phyloP scores from a whole-genome alignment of 257 asterid species.

The Solanum chiquidenum region DNA sequence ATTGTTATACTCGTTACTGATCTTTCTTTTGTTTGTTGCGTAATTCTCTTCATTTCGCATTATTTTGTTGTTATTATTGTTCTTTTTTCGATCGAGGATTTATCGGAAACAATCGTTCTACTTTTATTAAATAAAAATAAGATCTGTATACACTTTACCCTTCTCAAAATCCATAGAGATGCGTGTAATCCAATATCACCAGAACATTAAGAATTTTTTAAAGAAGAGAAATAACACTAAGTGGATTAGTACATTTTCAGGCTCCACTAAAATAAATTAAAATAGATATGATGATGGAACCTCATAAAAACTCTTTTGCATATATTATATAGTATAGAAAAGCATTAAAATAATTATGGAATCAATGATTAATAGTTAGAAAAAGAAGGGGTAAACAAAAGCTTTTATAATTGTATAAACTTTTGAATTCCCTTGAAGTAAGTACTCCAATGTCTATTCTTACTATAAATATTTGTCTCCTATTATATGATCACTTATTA shows the following conservation, averaged over 20 bases:
- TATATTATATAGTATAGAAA: no score
- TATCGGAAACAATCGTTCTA: accelerated
- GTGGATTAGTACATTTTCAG: neutral
- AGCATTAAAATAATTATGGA: no score
- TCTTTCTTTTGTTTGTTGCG: neutral
- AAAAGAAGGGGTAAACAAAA: neutral
- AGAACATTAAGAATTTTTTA: neutral
- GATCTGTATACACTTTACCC: accelerated
- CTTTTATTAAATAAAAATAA: neutral
- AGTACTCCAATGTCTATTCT: neutral
- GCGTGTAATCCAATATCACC: neutral
- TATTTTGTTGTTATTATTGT: neutral
- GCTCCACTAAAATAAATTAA: neutral
- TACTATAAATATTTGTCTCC: accelerated
- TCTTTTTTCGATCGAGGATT: accelerated
- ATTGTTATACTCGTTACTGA: no score
- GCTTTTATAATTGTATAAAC: neutral
- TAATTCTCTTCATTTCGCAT: neutral
- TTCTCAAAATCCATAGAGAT: neutral
- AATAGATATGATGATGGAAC: no score
- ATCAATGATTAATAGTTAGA: no score
- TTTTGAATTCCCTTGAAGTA: neutral
- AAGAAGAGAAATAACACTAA: neutral
- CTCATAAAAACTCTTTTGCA: no score
- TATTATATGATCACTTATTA: no score